These are phyloP conservation scores for Colletotrichum truncatum DNA, from an alignment of 2,329 filamentous ascomycete species.

Conservation along the genomic window DNA sequence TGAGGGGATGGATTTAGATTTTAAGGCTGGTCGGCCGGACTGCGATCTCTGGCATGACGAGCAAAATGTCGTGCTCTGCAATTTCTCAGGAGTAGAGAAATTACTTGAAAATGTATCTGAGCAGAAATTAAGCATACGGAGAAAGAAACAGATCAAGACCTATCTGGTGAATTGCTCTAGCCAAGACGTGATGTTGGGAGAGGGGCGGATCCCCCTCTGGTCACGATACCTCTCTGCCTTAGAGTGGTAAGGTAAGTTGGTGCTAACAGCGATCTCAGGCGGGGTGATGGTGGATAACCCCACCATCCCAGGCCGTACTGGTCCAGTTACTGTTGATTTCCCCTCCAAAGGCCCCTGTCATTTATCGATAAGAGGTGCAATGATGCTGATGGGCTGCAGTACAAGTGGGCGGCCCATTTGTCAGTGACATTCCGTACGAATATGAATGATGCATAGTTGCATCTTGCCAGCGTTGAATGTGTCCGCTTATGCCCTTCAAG, in stretches of 20 bases:
- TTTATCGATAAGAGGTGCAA: conserved; percentile 29
- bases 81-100: background rate
- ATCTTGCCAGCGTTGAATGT: background rate
- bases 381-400: conserved; percentile 6
- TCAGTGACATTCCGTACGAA: conserved; percentile 27
- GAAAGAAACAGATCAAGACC: background rate
- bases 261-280: conserved; percentile 3
- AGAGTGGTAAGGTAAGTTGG: conserved; percentile 4
- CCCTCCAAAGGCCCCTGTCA: conserved; percentile 7
- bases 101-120: background rate
- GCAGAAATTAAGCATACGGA: background rate
- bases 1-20: conserved; percentile 5
- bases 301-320: background rate
- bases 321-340: conserved; percentile 17
- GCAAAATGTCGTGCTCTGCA: background rate
- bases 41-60: background rate
- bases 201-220: conserved; percentile 14
- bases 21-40: background rate
- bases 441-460: background rate
- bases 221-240: conserved; percentile 11
- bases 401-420: conserved; percentile 16
- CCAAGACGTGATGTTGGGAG: conserved; percentile 25
- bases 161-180: background rate
- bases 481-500: background rate
- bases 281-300: conserved; percentile 21